These are phyloP conservation scores for Quercus wislizeni DNA, from an alignment of 306 rosid genomes.

Conservation along the genomic window DNA sequence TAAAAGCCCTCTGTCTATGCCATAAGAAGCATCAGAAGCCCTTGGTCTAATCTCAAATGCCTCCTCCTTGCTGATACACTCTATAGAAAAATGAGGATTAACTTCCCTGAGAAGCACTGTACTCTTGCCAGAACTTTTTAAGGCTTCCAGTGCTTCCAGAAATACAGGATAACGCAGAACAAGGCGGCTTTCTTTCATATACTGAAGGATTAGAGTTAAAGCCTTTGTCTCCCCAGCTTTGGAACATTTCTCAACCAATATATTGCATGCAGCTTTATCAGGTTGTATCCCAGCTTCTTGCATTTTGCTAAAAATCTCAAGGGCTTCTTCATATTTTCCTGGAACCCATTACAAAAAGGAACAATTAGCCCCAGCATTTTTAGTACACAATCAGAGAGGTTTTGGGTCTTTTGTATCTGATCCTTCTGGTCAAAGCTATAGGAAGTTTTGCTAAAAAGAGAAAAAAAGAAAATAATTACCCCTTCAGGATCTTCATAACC, in stretches of 20 bases:
- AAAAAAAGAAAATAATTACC: neutral
- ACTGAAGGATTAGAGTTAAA: conserved; percentile 51
- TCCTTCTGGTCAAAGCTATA: neutral
- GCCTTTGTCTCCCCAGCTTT: conserved; percentile 46
- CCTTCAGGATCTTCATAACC: neutral
- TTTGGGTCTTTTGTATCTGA: neutral
- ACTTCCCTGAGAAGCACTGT: conserved; percentile 66
- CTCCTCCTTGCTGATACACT: conserved; percentile 31
- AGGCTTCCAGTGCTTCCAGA: conserved; percentile 51
- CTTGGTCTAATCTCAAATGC: conserved; percentile 16
- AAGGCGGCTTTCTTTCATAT: conserved; percentile 65
- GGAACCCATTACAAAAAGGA: conserved; percentile 28
- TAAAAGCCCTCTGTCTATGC: conserved; percentile 48
- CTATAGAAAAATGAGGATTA: conserved; percentile 57
- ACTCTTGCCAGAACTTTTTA: conserved; percentile 49
- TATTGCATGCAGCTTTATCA: conserved; percentile 86
- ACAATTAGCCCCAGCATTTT: neutral
- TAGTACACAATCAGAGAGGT: neutral
- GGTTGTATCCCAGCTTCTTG: conserved; percentile 79
- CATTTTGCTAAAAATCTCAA: conserved; percentile 68
- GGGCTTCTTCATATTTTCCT: conserved; percentile 76
- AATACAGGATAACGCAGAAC: conserved; percentile 73
- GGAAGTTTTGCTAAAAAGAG: neutral
- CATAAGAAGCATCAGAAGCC: conserved; percentile 18
- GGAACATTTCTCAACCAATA: conserved; percentile 66